phyloP scores from a whole-genome alignment of 202 grass and related monocot species.

The Panicum virgatum region DNA sequence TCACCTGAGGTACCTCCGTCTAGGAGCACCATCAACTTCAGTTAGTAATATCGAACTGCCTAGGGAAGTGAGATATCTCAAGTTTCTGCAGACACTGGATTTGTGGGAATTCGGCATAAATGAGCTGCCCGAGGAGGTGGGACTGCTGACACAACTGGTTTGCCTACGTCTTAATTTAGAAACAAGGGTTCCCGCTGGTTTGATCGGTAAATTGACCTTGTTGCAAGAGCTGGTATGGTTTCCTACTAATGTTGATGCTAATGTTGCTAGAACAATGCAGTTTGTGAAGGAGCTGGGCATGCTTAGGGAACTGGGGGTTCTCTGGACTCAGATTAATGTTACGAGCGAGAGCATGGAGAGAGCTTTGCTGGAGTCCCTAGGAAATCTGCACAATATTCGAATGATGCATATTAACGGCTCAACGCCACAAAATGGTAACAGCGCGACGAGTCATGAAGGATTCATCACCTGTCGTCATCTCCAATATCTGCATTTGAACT shows the following conservation, averaged over 20 bases:
- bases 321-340: fast-evolving
- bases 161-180: neutral
- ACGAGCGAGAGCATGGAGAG: neutral
- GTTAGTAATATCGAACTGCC: neutral
- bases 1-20: too few relatives aligned
- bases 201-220: neutral
- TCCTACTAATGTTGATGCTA: fast-evolving
- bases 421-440: too few relatives aligned
- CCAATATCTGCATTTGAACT: neutral
- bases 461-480: neutral
- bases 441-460: neutral
- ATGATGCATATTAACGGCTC: neutral
- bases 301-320: neutral
- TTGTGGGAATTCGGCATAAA: fast-evolving
- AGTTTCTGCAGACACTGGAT: neutral
- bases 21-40: too few relatives aligned
- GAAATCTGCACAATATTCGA: neutral
- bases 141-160: neutral
- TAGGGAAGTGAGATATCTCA: neutral
- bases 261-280: neutral
- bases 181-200: neutral
- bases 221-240: neutral
- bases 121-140: neutral
- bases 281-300: neutral
- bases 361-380: neutral